Base-by-base conservation (phyloP, 192 early-diverging fungal species). In the Kickxella alabastrina region DNA sequence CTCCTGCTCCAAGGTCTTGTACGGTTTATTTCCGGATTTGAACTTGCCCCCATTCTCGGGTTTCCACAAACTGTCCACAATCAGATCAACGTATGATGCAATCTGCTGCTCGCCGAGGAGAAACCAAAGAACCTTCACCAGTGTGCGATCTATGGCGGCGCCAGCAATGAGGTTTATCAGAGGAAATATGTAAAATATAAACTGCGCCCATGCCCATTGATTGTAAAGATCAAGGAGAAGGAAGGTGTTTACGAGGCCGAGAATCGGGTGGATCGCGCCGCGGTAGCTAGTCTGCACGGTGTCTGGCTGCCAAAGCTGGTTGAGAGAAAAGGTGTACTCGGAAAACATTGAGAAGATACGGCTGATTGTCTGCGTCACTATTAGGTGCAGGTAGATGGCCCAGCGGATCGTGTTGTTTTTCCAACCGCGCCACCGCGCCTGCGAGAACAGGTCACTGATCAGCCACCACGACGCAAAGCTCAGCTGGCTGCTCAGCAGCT, bases 281-380 rank as follows among this genome's bases (percentile, higher is more conserved):
- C 72, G 54, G 48, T 75, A 68, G 32, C 44, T 54, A 10, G 52
- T 45, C 15, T 64, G 60, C 2, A 45, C 43, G 2, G 65, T 47
- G 26, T 68, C 64, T 10, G 62, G 31, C 26, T 75, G 65, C 65
- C 59, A 64, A n/a, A 75, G 56, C 60, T 75, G 65, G 37, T 68
- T 75, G 19, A 75, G 44, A 22, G 72, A 75, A 52, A 75, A 75
- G 22, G 72, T 75, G 61, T 75, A 75, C 60, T 75, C 65, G 10
- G 65, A 67, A 34, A 75, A 68, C 52, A 68, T 41, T 7, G 60
- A 55, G 43, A 68, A 56, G 14, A 68, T 68, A n/a, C 65, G 59
- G 35, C 56, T 60, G 28, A 75, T 64, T 14, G 72, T 56, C 56
- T 75, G 72, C 10, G 42, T 59, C 23, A 75, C 37, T 7, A 75